phyloP scores from a whole-genome alignment of 2,329 filamentous ascomycete species.

The Colletotrichum acutatum region DNA sequence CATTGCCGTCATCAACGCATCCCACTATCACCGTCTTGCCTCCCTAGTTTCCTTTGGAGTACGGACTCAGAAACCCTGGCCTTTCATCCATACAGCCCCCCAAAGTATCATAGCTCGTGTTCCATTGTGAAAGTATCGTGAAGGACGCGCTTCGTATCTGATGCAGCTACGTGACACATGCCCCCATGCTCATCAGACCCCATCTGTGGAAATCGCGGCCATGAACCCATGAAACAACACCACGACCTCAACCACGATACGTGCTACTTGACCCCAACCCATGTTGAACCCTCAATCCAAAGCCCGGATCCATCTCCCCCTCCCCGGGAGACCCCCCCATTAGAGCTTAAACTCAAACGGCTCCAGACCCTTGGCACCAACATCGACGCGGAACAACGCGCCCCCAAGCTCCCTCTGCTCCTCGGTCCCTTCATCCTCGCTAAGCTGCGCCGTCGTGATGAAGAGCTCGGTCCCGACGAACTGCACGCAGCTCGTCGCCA shows the following conservation, averaged over 20 bases:
- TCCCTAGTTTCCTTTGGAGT: neutral
- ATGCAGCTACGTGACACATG: neutral
- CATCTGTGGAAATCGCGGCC: neutral
- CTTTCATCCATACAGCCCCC: neutral
- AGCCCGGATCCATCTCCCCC: neutral
- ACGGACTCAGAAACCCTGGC: neutral
- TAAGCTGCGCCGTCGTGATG: slow-evolving; percentile 80
- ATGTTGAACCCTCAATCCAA: neutral
- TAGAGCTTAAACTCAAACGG: slow-evolving; percentile 72
- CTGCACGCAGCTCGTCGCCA: slow-evolving; percentile 82
- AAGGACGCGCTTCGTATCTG: neutral
- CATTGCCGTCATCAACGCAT: slow-evolving; percentile 9
- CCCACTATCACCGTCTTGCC: neutral
- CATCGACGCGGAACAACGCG: slow-evolving; percentile 79
- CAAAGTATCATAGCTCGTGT: neutral
- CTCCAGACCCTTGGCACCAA: slow-evolving; percentile 74
- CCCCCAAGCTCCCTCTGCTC: slow-evolving; percentile 72
- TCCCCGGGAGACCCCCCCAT: neutral
- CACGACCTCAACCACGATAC: neutral
- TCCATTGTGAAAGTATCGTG: neutral
- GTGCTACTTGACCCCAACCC: neutral
- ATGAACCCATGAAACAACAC: too few relatives aligned
- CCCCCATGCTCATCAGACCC: neutral
- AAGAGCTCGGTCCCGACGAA: slow-evolving; percentile 81
- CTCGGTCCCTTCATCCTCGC: slow-evolving; percentile 70